Conservation (phyloP, 345 rosid genomes). For the Camelina hispida region DNA sequence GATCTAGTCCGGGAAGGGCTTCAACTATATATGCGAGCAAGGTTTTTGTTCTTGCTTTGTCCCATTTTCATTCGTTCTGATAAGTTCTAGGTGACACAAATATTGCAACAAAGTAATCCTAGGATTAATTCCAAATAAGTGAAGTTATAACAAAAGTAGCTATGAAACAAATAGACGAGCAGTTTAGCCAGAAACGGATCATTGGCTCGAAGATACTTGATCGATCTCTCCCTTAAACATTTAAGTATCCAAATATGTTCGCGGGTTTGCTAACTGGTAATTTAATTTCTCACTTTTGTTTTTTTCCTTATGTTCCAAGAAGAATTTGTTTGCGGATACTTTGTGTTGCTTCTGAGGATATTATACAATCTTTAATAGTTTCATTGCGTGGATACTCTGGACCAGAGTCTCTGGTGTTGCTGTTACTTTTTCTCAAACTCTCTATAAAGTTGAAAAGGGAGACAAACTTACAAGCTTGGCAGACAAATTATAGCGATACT, state of each 20-base stretch:
- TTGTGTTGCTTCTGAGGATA: no score
- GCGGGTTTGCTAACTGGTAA: neutral
- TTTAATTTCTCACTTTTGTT: neutral
- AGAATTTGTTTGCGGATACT: no score
- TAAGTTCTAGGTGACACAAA: neutral
- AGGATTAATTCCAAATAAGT: neutral
- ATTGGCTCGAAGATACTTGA: no score
- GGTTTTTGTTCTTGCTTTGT: neutral
- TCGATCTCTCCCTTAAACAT: neutral
- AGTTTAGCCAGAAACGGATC: no score
- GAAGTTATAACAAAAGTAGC: neutral
- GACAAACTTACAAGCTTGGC: neutral
- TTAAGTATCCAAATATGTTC: no score
- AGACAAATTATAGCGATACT: no score
- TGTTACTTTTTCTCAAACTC: neutral
- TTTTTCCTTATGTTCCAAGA: neutral
- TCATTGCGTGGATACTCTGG: no score
- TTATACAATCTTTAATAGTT: neutral
- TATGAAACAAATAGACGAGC: no score
- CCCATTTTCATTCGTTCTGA: neutral
- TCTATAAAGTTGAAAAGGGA: neutral
- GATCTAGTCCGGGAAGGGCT: neutral
- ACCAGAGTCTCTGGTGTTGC: neutral
- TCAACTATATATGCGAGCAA: slow-evolving; percentile 13
- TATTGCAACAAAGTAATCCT: neutral